A percentile compares a stretch with the other conserved stretches of the same genome.
Conservation (phyloP, 2,329 filamentous ascomycete genomes). For the Fusarium sp. region DNA sequence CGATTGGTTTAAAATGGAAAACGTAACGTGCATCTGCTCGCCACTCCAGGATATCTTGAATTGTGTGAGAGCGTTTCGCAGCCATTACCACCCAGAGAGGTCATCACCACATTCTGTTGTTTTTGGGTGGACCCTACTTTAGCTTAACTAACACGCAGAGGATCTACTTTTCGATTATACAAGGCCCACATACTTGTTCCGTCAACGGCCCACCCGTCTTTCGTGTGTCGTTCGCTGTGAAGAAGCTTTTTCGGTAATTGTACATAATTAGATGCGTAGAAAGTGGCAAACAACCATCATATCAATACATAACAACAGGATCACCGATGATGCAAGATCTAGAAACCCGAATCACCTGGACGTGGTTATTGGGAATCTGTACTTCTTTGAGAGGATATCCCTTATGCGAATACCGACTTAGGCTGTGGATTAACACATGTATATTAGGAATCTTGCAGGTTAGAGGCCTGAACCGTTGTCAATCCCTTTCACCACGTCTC, state of each 20-base stretch:
- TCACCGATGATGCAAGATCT: slow-evolving; percentile 2
- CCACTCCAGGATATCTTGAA: slow-evolving; percentile 2
- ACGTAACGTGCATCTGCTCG: background rate
- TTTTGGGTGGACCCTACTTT: slow-evolving; percentile 22
- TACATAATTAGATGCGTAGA: background rate
- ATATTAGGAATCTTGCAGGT: background rate
- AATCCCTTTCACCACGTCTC: background rate
- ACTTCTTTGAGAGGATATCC: background rate
- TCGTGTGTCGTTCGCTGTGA: slow-evolving; percentile 6
- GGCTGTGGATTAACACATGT: background rate
- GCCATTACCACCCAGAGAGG: background rate
- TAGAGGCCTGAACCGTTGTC: background rate
- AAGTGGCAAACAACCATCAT: slow-evolving; percentile 10
- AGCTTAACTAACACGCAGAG: slow-evolving; percentile 19
- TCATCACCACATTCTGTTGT: slow-evolving; percentile 16
- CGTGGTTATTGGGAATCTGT: background rate
- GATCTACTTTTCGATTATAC: background rate
- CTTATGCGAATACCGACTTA: background rate
- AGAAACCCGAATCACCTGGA: background rate
- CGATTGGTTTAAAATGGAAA: slow-evolving; percentile 13
- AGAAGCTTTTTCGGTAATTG: background rate
- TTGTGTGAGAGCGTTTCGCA: background rate
- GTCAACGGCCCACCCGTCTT: slow-evolving; percentile 13
- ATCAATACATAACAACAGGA: background rate
- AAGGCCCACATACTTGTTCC: slow-evolving; percentile 34